Percentiles rank a stretch among this genome's conserved stretches.
Conservation (phyloP, 768 basidiomycete genomes). For the Amanita polypyramis region DNA sequence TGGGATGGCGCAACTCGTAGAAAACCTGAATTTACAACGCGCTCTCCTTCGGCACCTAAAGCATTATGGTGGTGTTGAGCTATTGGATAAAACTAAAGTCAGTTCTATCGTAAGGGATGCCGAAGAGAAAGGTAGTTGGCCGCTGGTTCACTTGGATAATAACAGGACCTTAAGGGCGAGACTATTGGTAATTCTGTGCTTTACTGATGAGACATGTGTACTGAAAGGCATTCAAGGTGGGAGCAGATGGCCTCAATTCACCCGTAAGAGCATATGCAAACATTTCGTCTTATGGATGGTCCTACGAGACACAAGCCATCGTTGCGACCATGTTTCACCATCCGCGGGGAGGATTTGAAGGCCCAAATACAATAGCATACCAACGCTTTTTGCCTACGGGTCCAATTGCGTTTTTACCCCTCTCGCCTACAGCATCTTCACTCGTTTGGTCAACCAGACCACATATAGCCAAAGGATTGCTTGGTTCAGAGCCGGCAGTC, state of each 20-base stretch:
- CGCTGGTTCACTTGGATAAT: slow-evolving; percentile 63
- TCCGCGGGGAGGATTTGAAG: slow-evolving; percentile 50
- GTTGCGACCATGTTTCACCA: slow-evolving; percentile 81
- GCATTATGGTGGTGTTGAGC: slow-evolving; percentile 36
- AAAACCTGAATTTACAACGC: slow-evolving; percentile 89
- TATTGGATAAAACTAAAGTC: slow-evolving; percentile 72
- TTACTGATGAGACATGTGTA: background rate
- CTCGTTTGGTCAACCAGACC: slow-evolving; percentile 94
- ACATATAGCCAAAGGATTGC: slow-evolving; percentile 59
- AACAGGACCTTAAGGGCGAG: slow-evolving; percentile 56
- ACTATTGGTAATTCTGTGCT: slow-evolving; percentile 45
- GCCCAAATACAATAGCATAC: slow-evolving; percentile 72
- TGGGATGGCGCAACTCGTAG: slow-evolving; percentile 76
- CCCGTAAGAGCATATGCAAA: slow-evolving; percentile 82
- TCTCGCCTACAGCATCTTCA: slow-evolving; percentile 69
- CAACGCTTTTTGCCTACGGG: slow-evolving; percentile 94
- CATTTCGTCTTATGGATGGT: slow-evolving; percentile 86
- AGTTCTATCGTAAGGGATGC: slow-evolving; percentile 49
- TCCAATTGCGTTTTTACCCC: slow-evolving; percentile 90
- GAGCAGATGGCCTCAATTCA: slow-evolving; percentile 93
- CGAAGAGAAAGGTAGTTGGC: slow-evolving; percentile 61
- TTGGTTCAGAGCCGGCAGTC: slow-evolving; percentile 50
- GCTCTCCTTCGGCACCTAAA: slow-evolving; percentile 63
- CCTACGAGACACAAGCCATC: slow-evolving; percentile 81
- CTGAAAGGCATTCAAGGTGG: slow-evolving; percentile 42